Percentiles rank a stretch among this genome's conserved stretches.
These are phyloP conservation scores for Clonostachys solani DNA, from an alignment of 2,329 filamentous ascomycete genomes.

Conservation along the genomic window DNA sequence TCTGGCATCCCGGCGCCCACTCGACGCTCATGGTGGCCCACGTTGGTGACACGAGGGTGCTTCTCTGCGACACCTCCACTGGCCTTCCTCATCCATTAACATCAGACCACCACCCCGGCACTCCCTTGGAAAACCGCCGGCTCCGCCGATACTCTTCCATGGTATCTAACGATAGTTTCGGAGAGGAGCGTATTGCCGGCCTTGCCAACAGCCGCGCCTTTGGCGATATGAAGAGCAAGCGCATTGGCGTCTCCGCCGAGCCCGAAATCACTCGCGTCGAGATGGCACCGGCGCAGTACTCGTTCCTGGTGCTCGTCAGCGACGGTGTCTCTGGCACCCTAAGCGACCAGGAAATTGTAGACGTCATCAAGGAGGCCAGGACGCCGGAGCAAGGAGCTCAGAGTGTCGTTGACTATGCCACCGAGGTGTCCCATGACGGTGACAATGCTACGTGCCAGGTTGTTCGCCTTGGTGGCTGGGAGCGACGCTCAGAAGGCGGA, in stretches of 20 bases:
- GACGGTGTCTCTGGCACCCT: conserved; percentile 87
- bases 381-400: conserved; percentile 83
- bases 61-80: conserved; percentile 83
- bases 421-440: conserved; percentile 68
- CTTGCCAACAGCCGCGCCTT: conserved; percentile 93
- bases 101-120: conserved; percentile 88
- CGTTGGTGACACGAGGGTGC: conserved; percentile 86
- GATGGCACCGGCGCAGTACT: conserved; percentile 77
- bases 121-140: conserved; percentile 76
- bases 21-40: conserved; percentile 84
- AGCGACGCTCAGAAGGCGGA: conserved; percentile 75
- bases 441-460: conserved; percentile 69
- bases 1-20: conserved; percentile 88
- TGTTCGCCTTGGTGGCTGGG: conserved; percentile 65
- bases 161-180: conserved; percentile 86
- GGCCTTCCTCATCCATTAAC: conserved; percentile 79
- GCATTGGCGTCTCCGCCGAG: conserved; percentile 90
- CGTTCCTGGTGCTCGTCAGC: conserved; percentile 81
- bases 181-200: conserved; percentile 91
- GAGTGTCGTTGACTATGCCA: conserved; percentile 80
- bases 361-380: conserved; percentile 88
- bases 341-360: conserved; percentile 91
- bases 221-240: conserved; percentile 87
- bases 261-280: conserved; percentile 81
- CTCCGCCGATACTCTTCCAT: conserved; percentile 84